Evolutionary conservation across 805 yeast species (phyloP).

Genomic region (Danielia reshetovae): DNA sequence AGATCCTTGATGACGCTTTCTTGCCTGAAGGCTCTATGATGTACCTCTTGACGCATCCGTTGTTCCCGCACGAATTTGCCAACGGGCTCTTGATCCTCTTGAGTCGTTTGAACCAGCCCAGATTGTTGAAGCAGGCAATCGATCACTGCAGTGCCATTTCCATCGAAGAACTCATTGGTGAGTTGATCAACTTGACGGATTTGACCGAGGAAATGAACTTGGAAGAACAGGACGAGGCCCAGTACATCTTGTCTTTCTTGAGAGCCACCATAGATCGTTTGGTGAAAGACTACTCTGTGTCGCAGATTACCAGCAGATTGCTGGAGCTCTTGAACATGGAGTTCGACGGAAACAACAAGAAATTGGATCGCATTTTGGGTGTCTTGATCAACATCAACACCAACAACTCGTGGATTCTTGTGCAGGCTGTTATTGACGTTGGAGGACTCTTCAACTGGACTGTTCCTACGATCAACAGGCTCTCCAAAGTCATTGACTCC

Average conservation of each 20-base stretch:
- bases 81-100: constrained; percentile 53
- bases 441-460: constrained; percentile 70
- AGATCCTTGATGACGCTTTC: constrained; percentile 23
- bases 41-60: constrained; percentile 81
- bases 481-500: constrained; percentile 41
- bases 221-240: constrained; percentile 9
- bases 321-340: constrained; percentile 29
- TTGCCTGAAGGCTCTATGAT: constrained; percentile 59
- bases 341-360: constrained; percentile 19
- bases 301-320: constrained; percentile 51
- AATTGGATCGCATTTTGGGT: constrained; percentile 37
- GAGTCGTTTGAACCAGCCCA: constrained; percentile 41
- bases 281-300: constrained; percentile 58
- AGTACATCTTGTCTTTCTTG: constrained; percentile 13
- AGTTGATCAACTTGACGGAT: constrained; percentile 44
- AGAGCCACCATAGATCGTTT: constrained; percentile 49
- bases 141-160: constrained; percentile 72
- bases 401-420: constrained; percentile 55
- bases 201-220: constrained; percentile 12
- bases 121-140: constrained; percentile 75
- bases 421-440: constrained; percentile 65
- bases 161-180: constrained; percentile 57
- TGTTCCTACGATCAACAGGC: constrained; percentile 42
- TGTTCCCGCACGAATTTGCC: constrained; percentile 64
- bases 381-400: constrained; percentile 34